phyloP scores from a whole-genome alignment of 805 yeast species.

The Barnettozyma pratensis region DNA sequence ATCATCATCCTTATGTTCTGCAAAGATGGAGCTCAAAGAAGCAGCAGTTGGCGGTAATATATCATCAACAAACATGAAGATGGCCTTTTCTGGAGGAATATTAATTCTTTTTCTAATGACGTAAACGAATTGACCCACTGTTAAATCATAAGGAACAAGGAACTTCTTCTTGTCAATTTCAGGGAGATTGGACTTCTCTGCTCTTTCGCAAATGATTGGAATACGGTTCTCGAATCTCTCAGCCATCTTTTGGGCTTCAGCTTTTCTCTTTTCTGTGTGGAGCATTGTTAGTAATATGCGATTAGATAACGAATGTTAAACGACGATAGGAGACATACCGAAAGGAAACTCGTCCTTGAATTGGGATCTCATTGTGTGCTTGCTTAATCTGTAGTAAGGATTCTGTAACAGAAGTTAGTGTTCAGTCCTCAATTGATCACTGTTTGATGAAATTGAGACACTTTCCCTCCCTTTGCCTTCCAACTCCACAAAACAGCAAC shows the following conservation, averaged over 20 bases:
- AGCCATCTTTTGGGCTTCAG: conserved; percentile 9
- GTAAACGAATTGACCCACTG: conserved; percentile 97
- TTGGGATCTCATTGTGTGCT: conserved; percentile 69
- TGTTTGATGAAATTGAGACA: too few species aligned
- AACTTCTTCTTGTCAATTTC: conserved; percentile 97
- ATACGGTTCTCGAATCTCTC: conserved; percentile 58
- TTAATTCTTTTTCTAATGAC: conserved; percentile 95
- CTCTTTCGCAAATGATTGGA: conserved; percentile 95
- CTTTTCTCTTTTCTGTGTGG: conserved; percentile 6
- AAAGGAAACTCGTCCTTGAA: conserved; percentile 94
- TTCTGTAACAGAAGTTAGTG: not conserved
- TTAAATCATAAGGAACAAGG: conserved; percentile 90
- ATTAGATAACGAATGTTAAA: not conserved
- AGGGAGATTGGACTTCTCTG: conserved; percentile 92
- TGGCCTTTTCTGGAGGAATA: conserved; percentile 96
- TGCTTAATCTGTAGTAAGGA: not conserved
- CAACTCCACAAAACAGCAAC: too few species aligned
- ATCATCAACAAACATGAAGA: conserved; percentile 94
- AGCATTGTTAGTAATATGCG: conserved; percentile 7
- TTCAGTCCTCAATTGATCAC: too few species aligned
- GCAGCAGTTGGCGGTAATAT: conserved; percentile 98
- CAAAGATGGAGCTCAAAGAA: conserved; percentile 88
- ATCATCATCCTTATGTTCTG: conserved; percentile 96
- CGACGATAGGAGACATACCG: conserved; percentile 46
- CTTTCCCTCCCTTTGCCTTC: too few species aligned